Evolutionary conservation across 2,329 filamentous ascomycete species (phyloP), one percentile per base, ranked within the genome.

Genomic region (Dothiorella sarmentorum): DNA sequence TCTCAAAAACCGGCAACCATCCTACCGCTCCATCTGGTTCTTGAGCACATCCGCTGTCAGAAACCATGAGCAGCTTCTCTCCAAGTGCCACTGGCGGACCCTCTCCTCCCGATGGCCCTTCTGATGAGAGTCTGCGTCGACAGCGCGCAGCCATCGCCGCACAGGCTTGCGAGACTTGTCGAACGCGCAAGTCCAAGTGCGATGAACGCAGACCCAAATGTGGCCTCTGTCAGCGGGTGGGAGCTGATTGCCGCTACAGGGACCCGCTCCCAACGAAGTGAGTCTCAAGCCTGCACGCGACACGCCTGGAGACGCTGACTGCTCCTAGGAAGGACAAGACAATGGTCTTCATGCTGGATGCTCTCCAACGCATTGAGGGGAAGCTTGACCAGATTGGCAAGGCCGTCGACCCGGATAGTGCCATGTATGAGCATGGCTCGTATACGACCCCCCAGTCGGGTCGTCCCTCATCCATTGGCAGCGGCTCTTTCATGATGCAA

Each of bases 161-260:
- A 15, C 61, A 62, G 49, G 61, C 61, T 20, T 62, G 61, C 37
- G 58, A 62, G 35, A 62, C 58, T 2, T 62, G 61, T 37, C 37
- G 61, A 22, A 27, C 42, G 7, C 42, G 61, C 18, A 62, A 62
- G 58, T 60, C 61, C 26, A 62, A 61, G 29, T 62, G 61, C 51
- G 61, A 62, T 37, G 61, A 62, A 51, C 38, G 47, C n/a, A n/a
- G 61, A 29, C 61, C 61, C 9, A 62, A 56, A 24, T 62, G 61
- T 31, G 58, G 58, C n/a, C 59, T 62, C 40, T 62, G 61, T 37
- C 55, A 51, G 53, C 61, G 61, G 13, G 35, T 62, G n/a, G 53
- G 58, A n/a, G 59, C 56, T 26, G 53, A 62, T 3, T 62, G 61
- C 59, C 43, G 44, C 24, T 62, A 62, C 29, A 26, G 61, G 43